These are phyloP conservation scores for Ceratobasidium sp. DNA, from an alignment of 1,284 basidiomycete genomes.

Conservation along the genomic window DNA sequence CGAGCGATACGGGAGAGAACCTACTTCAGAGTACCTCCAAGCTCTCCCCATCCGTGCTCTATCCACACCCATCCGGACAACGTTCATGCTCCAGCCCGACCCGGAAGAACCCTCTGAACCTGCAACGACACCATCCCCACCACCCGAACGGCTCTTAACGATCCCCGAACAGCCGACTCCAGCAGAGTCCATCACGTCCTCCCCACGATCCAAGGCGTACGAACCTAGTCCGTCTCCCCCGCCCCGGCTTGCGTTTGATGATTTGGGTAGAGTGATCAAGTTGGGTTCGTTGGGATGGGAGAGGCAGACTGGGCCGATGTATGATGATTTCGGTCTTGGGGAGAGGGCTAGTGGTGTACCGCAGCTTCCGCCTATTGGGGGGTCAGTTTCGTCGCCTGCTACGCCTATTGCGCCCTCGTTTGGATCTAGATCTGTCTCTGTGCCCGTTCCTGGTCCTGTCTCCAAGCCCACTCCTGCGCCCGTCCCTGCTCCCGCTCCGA, in stretches of 20 bases:
- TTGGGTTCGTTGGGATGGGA: constrained; percentile 37
- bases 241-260: constrained; percentile 29
- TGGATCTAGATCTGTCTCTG: not conserved
- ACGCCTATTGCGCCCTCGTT: not conserved
- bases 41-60: not conserved
- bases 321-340: not conserved
- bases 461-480: no score
- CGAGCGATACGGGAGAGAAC: not conserved
- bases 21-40: constrained; percentile 1
- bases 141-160: not conserved
- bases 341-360: not conserved
- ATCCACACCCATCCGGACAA: not conserved
- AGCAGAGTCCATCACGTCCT: not conserved
- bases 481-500: no score
- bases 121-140: no score
- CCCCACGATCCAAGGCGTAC: constrained; percentile 11
- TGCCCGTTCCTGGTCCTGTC: not conserved
- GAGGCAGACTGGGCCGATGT: constrained; percentile 5
- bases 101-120: no score
- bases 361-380: not conserved
- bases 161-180: constrained; percentile 16
- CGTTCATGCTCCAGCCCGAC: not conserved
- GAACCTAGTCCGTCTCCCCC: constrained; percentile 29
- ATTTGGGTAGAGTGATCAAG: constrained; percentile 18
- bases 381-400: not conserved